phyloP scores from a whole-genome alignment of 2,329 filamentous ascomycete genomes.

The Intubia oerlemansii region DNA sequence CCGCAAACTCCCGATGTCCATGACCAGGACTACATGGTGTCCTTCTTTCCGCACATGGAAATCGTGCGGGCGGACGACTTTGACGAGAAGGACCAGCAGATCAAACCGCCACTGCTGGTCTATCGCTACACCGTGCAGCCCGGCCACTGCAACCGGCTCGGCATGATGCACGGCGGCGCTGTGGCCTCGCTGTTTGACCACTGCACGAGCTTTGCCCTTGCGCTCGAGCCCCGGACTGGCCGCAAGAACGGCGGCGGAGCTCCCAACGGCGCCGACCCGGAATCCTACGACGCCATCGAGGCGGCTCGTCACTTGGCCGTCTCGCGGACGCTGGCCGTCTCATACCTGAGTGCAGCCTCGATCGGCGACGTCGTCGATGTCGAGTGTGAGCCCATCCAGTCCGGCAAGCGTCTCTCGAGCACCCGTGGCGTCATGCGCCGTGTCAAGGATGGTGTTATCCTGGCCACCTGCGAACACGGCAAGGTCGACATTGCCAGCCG shows the following conservation, averaged over 20 bases:
- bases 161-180: constrained; percentile 40
- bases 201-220: constrained; percentile 36
- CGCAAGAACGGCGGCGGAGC: constrained; percentile 26
- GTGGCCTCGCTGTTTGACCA: constrained; percentile 46
- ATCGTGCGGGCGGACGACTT: constrained; percentile 15
- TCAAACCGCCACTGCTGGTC: constrained; percentile 4
- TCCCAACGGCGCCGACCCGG: background rate
- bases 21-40: constrained; percentile 18
- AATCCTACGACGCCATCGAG: background rate
- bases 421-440: constrained; percentile 32
- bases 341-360: constrained; percentile 42
- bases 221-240: constrained; percentile 26
- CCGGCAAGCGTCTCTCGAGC: constrained; percentile 30
- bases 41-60: constrained; percentile 19
- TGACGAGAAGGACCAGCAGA: background rate
- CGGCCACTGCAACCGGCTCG: constrained; percentile 28
- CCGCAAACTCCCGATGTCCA: too few species aligned
- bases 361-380: constrained; percentile 27
- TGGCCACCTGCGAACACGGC: constrained; percentile 40
- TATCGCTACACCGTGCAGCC: constrained; percentile 26
- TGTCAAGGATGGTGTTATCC: constrained; percentile 27
- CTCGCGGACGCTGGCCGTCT: constrained; percentile 41
- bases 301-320: constrained; percentile 27
- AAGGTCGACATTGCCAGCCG: too few species aligned
- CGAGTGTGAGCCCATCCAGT: constrained; percentile 33